Evolutionary conservation across 23 red algal species (phyloP).

Genomic region (Agarophyton chilense): DNA sequence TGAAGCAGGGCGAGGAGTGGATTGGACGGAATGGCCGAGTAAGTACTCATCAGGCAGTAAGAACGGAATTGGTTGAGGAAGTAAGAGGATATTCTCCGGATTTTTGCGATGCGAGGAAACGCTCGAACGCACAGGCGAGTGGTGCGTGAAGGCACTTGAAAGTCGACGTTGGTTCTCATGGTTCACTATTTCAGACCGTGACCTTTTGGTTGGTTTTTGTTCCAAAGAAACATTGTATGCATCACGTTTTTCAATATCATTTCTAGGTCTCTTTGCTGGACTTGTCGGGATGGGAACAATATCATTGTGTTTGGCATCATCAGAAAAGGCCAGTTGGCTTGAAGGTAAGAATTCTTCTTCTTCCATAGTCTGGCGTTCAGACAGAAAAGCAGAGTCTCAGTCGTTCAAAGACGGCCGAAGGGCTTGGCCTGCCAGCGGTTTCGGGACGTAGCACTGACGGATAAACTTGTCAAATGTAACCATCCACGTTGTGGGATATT

Average conservation of each 20-base stretch:
- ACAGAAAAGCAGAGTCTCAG: neutral
- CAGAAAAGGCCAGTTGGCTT: conserved; percentile 26
- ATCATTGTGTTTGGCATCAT: neutral
- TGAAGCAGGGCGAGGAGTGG: neutral
- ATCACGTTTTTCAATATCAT: neutral
- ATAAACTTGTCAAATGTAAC: neutral
- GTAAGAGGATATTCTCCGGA: neutral
- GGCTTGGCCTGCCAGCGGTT: too few relatives aligned
- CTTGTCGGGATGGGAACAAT: neutral
- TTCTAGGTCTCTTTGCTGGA: neutral
- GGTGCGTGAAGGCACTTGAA: neutral
- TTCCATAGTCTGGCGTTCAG: neutral
- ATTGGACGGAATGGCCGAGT: neutral
- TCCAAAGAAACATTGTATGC: neutral
- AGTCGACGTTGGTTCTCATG: neutral
- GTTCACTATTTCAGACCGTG: neutral
- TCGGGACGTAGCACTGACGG: neutral
- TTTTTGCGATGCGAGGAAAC: neutral
- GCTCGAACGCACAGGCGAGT: neutral
- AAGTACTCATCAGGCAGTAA: neutral
- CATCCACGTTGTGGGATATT: too few relatives aligned
- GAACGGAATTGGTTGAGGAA: neutral
- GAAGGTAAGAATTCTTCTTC: neutral
- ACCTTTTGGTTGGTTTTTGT: neutral
- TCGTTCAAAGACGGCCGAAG: neutral